phyloP scores from a whole-genome alignment of 805 yeast species.

The Peterozyma toletana region DNA sequence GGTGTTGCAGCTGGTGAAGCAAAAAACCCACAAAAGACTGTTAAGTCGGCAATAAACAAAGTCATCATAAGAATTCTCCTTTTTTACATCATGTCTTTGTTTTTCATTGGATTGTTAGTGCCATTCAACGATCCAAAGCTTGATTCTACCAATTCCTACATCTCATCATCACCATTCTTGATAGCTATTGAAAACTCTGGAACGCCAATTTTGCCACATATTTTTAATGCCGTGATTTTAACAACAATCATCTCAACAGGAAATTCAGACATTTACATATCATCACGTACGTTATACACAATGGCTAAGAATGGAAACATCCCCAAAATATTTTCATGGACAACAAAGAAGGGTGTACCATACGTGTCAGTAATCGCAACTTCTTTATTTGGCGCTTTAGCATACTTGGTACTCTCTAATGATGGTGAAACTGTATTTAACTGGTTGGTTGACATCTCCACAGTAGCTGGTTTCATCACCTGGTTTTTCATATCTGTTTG shows the following conservation, averaged over 20 bases:
- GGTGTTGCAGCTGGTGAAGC: conserved; percentile 79
- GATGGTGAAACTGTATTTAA: conserved; percentile 33
- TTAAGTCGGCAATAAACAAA: conserved; percentile 73
- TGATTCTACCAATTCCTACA: conserved; percentile 45
- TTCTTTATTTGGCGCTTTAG: conserved; percentile 32
- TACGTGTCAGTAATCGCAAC: conserved; percentile 34
- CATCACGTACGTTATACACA: conserved; percentile 52
- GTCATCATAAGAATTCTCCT: conserved; percentile 75
- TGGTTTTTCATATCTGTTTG: conserved; percentile 41
- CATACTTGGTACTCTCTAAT: conserved; percentile 45
- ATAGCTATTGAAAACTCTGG: conserved; percentile 65
- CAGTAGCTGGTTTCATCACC: conserved; percentile 39
- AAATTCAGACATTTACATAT: conserved; percentile 63
- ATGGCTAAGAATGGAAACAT: conserved; percentile 43
- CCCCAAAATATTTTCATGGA: conserved; percentile 32
- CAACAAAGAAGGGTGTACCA: conserved; percentile 44
- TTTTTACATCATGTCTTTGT: conserved; percentile 55
- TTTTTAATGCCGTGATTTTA: conserved; percentile 65
- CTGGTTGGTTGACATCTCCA: conserved; percentile 44
- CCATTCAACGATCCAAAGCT: conserved; percentile 53
- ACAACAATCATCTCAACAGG: conserved; percentile 71
- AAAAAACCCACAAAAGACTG: conserved; percentile 53
- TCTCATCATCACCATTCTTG: conserved; percentile 68
- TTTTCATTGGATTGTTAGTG: conserved; percentile 57
- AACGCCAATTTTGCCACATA: conserved; percentile 57